These are phyloP conservation scores for Linum lewisii DNA, from an alignment of 345 rosid genomes.

Conservation along the genomic window DNA sequence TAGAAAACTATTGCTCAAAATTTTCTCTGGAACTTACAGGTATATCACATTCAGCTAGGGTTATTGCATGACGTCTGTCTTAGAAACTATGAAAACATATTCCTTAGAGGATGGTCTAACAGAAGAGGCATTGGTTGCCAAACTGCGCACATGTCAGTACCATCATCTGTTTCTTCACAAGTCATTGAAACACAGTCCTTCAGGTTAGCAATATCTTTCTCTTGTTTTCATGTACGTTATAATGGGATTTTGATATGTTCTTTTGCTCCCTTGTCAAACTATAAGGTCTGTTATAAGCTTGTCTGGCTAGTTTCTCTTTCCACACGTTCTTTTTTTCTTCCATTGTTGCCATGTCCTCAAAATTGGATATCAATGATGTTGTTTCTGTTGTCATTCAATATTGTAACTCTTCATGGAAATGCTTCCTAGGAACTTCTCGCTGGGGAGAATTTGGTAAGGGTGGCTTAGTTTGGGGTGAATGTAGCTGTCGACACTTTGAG, in stretches of 20 bases:
- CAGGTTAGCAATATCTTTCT: constrained; percentile 42
- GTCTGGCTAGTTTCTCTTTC: not conserved
- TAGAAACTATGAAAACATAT: constrained; percentile 95
- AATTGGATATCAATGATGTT: not conserved
- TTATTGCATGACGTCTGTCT: constrained; percentile 57
- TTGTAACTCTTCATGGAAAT: not conserved
- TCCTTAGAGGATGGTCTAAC: constrained; percentile 81
- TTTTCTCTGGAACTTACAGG: constrained; percentile 31
- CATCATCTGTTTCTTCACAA: constrained; percentile 84
- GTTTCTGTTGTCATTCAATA: not conserved
- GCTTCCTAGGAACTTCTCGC: constrained; percentile 59
- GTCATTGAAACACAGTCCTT: constrained; percentile 60
- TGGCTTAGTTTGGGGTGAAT: constrained; percentile 94
- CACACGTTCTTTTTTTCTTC: not conserved
- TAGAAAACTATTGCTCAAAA: not conserved
- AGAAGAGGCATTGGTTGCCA: constrained; percentile 88
- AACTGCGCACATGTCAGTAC: constrained; percentile 75
- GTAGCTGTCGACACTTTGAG: constrained; percentile 61
- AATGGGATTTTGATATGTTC: not conserved
- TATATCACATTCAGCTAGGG: constrained; percentile 90
- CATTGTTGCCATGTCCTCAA: not conserved
- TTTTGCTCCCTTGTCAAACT: not conserved
- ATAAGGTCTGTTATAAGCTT: not conserved
- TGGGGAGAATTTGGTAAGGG: constrained; percentile 99
- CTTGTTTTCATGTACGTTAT: not conserved